phyloP scores from a whole-genome alignment of 352 stramenopile species.

The Phytophthora pluvialis region DNA sequence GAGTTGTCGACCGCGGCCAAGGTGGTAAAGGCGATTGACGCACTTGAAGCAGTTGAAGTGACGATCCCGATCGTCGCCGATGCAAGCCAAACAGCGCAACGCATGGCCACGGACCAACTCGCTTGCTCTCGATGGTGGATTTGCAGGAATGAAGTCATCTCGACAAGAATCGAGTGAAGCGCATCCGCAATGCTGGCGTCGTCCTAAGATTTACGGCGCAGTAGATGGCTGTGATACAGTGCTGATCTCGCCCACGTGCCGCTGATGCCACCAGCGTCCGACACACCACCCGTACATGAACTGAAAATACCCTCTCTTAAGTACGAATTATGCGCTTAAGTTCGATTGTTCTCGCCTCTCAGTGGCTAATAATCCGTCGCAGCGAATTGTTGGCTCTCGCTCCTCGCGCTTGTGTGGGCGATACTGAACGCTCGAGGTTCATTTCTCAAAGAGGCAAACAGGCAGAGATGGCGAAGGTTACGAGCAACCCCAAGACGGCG shows the following conservation, averaged over 20 bases:
- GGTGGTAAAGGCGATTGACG: neutral
- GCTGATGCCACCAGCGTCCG: conserved; percentile 8
- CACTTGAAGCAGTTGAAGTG: conserved; percentile 21
- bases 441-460: conserved; percentile 70
- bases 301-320: neutral
- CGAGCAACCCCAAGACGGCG: conserved; percentile 68
- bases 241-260: neutral
- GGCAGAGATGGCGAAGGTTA: conserved; percentile 72
- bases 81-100: conserved; percentile 6
- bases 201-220: conserved; percentile 8
- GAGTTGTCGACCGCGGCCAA: conserved; percentile 1
- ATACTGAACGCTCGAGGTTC: neutral
- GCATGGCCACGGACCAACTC: conserved; percentile 11
- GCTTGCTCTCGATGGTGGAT: conserved; percentile 12
- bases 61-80: conserved; percentile 9
- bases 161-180: conserved; percentile 8
- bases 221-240: conserved; percentile 10
- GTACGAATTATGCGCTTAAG: conserved; percentile 1
- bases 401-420: neutral
- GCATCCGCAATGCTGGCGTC: conserved; percentile 5
- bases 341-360: conserved; percentile 3
- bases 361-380: conserved; percentile 27
- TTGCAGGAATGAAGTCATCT: conserved; percentile 31
- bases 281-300: conserved; percentile 2
- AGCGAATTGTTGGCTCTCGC: conserved; percentile 43